Percentiles rank a stretch among this genome's conserved stretches.
Conservation (phyloP, 176 grass and related monocot genomes). For the Phragmites australis region DNA sequence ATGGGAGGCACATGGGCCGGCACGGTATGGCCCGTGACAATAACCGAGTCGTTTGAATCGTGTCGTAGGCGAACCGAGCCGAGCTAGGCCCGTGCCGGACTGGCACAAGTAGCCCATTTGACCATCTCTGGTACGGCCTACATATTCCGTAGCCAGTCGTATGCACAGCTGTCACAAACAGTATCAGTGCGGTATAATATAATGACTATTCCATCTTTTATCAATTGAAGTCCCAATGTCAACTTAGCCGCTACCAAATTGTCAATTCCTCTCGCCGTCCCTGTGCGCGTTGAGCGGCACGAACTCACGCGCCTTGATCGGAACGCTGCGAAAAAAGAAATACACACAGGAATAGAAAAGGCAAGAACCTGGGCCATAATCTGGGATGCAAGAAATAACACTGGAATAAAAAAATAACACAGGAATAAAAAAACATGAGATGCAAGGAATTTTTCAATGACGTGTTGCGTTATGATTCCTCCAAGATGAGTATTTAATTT, state of each 20-base stretch:
- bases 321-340: background rate
- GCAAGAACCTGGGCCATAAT: background rate
- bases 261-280: background rate
- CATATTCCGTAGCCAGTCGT: background rate
- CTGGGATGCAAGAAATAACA: background rate
- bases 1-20: too few relatives aligned
- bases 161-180: background rate
- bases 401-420: background rate
- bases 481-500: background rate
- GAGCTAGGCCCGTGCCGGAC: too few relatives aligned
- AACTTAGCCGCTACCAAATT: background rate
- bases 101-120: too few relatives aligned
- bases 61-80: too few relatives aligned
- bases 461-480: background rate
- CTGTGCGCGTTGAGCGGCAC: background rate
- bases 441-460: background rate
- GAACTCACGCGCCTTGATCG: background rate
- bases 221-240: background rate
- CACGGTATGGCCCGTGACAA: too few relatives aligned
- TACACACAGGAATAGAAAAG: background rate
- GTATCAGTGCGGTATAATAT: background rate
- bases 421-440: background rate
- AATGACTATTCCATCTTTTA: background rate
- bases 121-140: too few relatives aligned
- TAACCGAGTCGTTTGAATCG: too few relatives aligned